Evolutionary conservation across 192 early-diverging fungal species (phyloP).

Genomic region (Chytriomyces confervae): DNA sequence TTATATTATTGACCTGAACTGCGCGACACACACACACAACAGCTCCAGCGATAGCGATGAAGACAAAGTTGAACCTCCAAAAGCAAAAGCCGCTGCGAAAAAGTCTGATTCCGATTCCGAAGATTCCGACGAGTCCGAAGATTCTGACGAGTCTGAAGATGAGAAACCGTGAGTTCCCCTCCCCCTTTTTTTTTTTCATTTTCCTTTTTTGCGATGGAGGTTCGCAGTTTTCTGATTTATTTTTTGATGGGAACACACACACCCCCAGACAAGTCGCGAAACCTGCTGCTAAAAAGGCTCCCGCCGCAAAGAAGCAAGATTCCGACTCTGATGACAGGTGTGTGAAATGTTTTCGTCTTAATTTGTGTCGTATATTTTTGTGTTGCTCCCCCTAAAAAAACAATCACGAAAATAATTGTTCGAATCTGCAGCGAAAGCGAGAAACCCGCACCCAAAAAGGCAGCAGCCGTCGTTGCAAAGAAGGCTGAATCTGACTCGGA

Average conservation of each 20-base stretch:
- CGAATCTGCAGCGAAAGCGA: too few relatives aligned
- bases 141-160: conserved; percentile 32
- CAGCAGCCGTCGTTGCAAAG: conserved; percentile 11
- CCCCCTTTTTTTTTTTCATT: too few relatives aligned
- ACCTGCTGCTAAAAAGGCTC: neutral
- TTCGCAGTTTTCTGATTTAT: too few relatives aligned
- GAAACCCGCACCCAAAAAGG: conserved; percentile 28
- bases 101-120: neutral
- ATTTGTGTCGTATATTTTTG: neutral
- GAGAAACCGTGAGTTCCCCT: neutral
- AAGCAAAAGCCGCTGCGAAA: neutral
- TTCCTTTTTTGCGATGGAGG: neutral
- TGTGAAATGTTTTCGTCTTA: too few relatives aligned
- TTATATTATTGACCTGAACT: too few relatives aligned
- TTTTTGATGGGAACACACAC: too few relatives aligned
- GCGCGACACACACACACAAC: neutral
- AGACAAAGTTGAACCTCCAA: neutral
- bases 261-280: too few relatives aligned
- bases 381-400: too few relatives aligned
- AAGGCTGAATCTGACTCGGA: conserved; percentile 22
- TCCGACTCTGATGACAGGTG: conserved; percentile 67
- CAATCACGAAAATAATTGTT: too few relatives aligned
- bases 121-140: conserved; percentile 4
- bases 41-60: conserved; percentile 5
- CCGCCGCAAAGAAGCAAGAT: conserved; percentile 33